Conservation (phyloP, 441 rosid genomes). For the Kokia cookei region DNA sequence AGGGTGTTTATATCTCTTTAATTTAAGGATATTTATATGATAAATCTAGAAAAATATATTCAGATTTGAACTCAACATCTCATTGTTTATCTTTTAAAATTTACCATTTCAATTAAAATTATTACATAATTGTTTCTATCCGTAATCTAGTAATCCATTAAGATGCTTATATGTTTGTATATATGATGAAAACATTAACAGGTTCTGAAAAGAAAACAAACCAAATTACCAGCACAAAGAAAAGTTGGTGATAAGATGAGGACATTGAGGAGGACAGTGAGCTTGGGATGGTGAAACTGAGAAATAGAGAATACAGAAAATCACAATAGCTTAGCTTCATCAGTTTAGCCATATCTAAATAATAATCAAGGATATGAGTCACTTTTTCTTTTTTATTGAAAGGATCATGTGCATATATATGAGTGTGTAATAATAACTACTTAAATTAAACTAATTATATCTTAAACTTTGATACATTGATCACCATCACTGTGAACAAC, state of each 20-base stretch:
- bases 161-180: neutral
- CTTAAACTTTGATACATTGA: neutral
- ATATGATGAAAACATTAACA: constrained; percentile 2
- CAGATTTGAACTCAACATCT: too few relatives aligned
- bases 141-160: neutral
- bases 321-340: neutral
- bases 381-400: neutral
- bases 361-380: neutral
- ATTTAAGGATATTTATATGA: too few relatives aligned
- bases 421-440: neutral
- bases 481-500: too few relatives aligned
- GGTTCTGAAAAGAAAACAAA: constrained; percentile 30
- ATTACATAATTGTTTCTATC: neutral
- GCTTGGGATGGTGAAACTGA: constrained; percentile 39
- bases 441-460: neutral
- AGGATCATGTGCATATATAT: neutral
- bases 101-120: too few relatives aligned
- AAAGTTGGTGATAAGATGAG: constrained; percentile 27
- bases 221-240: constrained; percentile 13
- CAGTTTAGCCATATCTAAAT: neutral
- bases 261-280: constrained; percentile 37
- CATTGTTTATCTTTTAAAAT: too few relatives aligned
- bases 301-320: neutral
- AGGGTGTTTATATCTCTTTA: too few relatives aligned
- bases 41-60: too few relatives aligned